Evolutionary conservation across 768 basidiomycete genomes (phyloP), one percentile per base, ranked within the genome.

Genomic region (Trametopsis cervina): DNA sequence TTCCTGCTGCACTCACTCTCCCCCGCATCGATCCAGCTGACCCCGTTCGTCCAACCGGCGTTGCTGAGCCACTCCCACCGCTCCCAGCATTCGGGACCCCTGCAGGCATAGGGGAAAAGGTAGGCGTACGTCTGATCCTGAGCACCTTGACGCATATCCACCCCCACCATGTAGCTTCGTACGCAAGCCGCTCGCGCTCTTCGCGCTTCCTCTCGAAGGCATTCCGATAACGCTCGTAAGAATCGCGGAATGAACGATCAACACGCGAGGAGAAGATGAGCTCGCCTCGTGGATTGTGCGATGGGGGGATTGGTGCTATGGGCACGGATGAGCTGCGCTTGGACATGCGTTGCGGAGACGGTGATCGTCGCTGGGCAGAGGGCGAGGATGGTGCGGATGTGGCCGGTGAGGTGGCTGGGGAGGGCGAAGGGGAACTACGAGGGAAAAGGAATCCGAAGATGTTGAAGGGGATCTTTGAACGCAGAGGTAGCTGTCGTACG

Each of bases 191-290:
- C 54, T 78, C 77, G 46, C 76, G 74, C 57, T 85, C 85, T 52
- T 81, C 82, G 21, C 90, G 67, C 54, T 76, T 72, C 43, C 83
- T 70, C 67, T 97, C 95, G 65, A 96, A 98, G 24, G 82, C 83
- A 7, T 81, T 71, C 18, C 95, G 79, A 66, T 97, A 92, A 13
- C 90, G 78, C 64, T 97, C 94, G 67, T 99, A 99, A 0, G 85
- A 77, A 47, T 98, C 96, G 20, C 88, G 74, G 64, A 98, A 98
- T 17, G 65, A 59, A 44, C 76, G 75, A 51, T 89, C 85, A 17
- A 99, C 85, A 40, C 89, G 81, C 10, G 85, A 89, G 2, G 89
- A 92, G 67, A 99, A 96, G 47, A 98, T 96, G 50, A 99, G 80
- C 61, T 99, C 96, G 42, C 96, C 95, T 12, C 94, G 84, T 2